These are phyloP conservation scores for Myxozyma neotropica DNA, from an alignment of 805 yeast genomes.

Conservation along the genomic window DNA sequence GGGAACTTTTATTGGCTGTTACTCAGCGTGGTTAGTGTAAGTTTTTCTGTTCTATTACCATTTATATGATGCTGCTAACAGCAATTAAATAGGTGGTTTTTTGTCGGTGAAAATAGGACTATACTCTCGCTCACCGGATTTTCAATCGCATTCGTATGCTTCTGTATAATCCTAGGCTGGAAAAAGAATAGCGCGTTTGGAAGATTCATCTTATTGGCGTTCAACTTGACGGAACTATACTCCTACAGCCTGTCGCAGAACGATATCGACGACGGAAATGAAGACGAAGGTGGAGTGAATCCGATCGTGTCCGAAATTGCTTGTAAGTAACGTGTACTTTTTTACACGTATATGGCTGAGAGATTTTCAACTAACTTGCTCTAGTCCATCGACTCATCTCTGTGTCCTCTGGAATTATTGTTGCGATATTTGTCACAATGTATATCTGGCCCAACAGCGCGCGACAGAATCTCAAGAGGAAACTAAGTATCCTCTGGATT, in stretches of 20 bases:
- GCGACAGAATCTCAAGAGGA: conserved; percentile 63
- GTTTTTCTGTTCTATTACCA: conserved; percentile 24
- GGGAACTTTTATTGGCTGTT: conserved; percentile 69
- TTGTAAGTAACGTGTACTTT: conserved; percentile 26
- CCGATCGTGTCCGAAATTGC: conserved; percentile 77
- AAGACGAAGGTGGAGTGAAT: conserved; percentile 67
- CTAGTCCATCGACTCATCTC: conserved; percentile 68
- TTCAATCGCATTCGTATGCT: conserved; percentile 47
- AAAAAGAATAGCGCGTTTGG: conserved; percentile 50
- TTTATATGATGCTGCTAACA: conserved; percentile 51
- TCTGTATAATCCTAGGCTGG: conserved; percentile 68
- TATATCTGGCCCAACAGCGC: conserved; percentile 66
- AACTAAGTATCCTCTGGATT: conserved; percentile 72
- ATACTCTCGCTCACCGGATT: conserved; percentile 56
- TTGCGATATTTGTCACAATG: conserved; percentile 73
- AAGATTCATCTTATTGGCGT: conserved; percentile 66
- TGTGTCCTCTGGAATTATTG: conserved; percentile 69
- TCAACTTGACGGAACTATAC: conserved; percentile 75
- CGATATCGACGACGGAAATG: conserved; percentile 55
- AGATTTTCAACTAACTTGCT: background rate
- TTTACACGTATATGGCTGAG: background rate
- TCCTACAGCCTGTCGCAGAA: conserved; percentile 67
- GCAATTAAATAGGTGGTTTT: conserved; percentile 48
- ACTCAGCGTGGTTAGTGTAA: conserved; percentile 20
- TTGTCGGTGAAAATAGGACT: conserved; percentile 57